Evolutionary conservation across 2,329 filamentous ascomycete genomes (phyloP).

Genomic region (Diaporthe batatas): DNA sequence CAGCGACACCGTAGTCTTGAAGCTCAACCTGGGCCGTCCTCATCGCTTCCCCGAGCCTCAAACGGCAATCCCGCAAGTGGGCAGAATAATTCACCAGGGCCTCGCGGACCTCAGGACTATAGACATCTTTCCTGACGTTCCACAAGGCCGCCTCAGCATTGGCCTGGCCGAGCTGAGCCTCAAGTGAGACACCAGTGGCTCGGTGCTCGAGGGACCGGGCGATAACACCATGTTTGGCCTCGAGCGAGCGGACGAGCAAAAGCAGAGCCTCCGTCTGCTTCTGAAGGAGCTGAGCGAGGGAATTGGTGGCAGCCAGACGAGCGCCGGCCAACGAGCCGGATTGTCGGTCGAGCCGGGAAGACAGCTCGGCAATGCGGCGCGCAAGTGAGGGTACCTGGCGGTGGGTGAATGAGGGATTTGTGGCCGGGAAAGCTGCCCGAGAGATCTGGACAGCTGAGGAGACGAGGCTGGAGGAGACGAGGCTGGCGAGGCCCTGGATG

Average conservation of each 20-base stretch:
- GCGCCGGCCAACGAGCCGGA: slow-evolving; percentile 53
- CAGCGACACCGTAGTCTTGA: slow-evolving; percentile 62
- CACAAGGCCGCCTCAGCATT: slow-evolving; percentile 54
- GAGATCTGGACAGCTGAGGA: slow-evolving; percentile 62
- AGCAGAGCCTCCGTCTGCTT: slow-evolving; percentile 56
- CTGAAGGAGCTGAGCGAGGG: slow-evolving; percentile 56
- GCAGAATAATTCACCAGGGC: slow-evolving; percentile 62
- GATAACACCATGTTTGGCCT: slow-evolving; percentile 67
- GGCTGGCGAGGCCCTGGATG: slow-evolving; percentile 60
- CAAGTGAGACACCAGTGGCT: slow-evolving; percentile 59
- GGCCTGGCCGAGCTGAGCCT: slow-evolving; percentile 57
- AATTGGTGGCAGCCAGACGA: slow-evolving; percentile 56
- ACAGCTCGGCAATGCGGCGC: slow-evolving; percentile 54
- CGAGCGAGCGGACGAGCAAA: slow-evolving; percentile 63
- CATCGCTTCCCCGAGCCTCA: slow-evolving; percentile 60
- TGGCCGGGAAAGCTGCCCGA: slow-evolving; percentile 62
- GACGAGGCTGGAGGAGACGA: slow-evolving; percentile 65
- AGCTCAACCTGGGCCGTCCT: slow-evolving; percentile 59
- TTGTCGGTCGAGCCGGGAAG: slow-evolving; percentile 49
- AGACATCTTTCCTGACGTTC: slow-evolving; percentile 56
- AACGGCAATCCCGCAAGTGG: slow-evolving; percentile 64
- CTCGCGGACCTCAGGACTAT: slow-evolving; percentile 57
- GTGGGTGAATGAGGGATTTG: slow-evolving; percentile 70
- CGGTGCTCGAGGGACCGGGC: slow-evolving; percentile 66
- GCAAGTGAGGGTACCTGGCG: slow-evolving; percentile 66